Evolutionary conservation across 139 green algal species (phyloP).

Genomic region (Volvox africanus): DNA sequence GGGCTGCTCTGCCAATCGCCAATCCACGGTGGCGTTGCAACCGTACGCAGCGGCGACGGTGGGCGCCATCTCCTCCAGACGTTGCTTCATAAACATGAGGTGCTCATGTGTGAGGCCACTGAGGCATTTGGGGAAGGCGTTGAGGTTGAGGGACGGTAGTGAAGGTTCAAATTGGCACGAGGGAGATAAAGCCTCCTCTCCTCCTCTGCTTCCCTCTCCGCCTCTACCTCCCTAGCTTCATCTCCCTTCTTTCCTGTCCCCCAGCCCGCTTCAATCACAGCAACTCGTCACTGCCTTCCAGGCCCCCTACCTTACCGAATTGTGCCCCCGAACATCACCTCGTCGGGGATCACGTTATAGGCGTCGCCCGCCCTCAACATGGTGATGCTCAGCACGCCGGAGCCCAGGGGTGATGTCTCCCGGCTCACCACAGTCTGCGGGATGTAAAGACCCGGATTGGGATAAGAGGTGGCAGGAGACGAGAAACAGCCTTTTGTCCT

Average conservation of each 20-base stretch:
- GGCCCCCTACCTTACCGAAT: slow-evolving; percentile 62
- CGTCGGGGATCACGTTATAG: slow-evolving; percentile 91
- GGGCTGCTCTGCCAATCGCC: slow-evolving; percentile 68
- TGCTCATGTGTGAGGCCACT: slow-evolving; percentile 63
- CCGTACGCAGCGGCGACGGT: slow-evolving; percentile 64
- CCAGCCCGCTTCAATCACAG: too few relatives aligned
- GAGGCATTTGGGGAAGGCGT: neutral
- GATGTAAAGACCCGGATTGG: too few relatives aligned
- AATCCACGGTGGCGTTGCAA: slow-evolving; percentile 82
- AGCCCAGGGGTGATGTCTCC: slow-evolving; percentile 86
- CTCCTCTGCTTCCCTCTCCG: neutral
- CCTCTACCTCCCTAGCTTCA: neutral
- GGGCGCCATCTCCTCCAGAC: slow-evolving; percentile 60
- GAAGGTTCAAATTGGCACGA: too few relatives aligned
- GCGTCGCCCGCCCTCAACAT: slow-evolving; percentile 77
- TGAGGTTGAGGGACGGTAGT: too few relatives aligned
- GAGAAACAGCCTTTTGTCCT: too few relatives aligned
- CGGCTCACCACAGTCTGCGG: slow-evolving; percentile 87
- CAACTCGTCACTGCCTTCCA: neutral
- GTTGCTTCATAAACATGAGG: slow-evolving; percentile 59
- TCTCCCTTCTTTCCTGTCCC: too few relatives aligned
- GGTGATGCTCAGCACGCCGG: slow-evolving; percentile 87
- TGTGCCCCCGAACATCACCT: slow-evolving; percentile 78
- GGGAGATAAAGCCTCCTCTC: neutral
- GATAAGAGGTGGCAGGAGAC: too few relatives aligned